These are phyloP conservation scores for Prosopis cineraria DNA, from an alignment of 306 rosid genomes.

Conservation along the genomic window DNA sequence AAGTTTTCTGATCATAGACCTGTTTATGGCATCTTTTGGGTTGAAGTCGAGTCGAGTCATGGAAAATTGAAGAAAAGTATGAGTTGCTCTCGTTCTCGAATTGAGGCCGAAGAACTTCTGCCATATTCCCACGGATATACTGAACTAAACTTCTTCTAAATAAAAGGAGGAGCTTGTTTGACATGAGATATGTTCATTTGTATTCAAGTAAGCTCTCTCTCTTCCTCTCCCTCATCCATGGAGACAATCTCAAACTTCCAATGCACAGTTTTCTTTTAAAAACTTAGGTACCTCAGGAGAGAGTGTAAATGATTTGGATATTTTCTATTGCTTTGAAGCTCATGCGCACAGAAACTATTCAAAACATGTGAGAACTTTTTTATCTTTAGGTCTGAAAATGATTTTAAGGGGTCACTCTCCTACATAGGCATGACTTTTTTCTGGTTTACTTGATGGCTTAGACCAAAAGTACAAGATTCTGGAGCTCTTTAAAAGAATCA, in stretches of 20 bases:
- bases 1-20: conserved; percentile 97
- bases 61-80: conserved; percentile 80
- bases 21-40: conserved; percentile 91
- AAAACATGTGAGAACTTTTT: conserved; percentile 23
- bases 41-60: conserved; percentile 90
- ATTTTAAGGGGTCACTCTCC: not conserved
- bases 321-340: conserved; percentile 6
- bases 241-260: conserved; percentile 19
- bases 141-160: conserved; percentile 89
- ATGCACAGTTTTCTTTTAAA: not conserved
- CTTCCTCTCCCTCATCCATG: conserved; percentile 25
- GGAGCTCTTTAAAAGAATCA: conserved; percentile 26
- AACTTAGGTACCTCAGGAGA: not conserved
- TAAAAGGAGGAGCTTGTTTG: conserved; percentile 36
- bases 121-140: conserved; percentile 95
- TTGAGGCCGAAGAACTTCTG: conserved; percentile 90
- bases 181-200: conserved; percentile 41
- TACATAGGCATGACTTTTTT: not conserved
- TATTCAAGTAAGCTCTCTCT: conserved; percentile 53
- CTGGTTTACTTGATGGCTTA: conserved; percentile 26
- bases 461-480: conserved; percentile 43
- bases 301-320: not conserved
- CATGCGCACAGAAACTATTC: conserved; percentile 21
- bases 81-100: conserved; percentile 85
- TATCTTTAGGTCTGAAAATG: not conserved